Percentiles rank a stretch among this genome's conserved stretches.
These are phyloP conservation scores for Claviceps purpurea DNA, from an alignment of 2,329 filamentous ascomycete species.

Conservation along the genomic window DNA sequence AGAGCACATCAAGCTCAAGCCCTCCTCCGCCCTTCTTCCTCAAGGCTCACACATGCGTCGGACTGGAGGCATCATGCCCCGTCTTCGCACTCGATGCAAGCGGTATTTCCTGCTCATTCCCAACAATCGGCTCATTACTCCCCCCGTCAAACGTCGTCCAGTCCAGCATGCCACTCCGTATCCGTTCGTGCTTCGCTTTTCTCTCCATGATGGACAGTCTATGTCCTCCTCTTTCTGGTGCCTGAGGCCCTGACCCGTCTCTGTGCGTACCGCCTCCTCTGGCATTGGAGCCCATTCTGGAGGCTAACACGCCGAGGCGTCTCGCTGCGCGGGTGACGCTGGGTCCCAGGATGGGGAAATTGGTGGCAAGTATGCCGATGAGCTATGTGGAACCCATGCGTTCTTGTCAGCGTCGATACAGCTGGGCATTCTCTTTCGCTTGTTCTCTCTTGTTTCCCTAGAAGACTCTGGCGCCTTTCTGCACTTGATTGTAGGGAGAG, in stretches of 20 bases:
- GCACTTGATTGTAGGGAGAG: not conserved
- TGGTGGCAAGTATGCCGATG: constrained; percentile 29
- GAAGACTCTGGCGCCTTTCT: not conserved
- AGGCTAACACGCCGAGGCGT: constrained; percentile 21
- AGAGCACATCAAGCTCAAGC: too few relatives aligned
- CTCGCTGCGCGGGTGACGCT: not conserved
- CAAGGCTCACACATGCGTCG: too few relatives aligned
- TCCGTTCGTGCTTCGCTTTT: constrained; percentile 10
- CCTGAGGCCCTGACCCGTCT: not conserved
- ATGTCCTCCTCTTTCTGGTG: not conserved
- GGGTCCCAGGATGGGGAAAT: constrained; percentile 17
- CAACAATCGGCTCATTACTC: constrained; percentile 20
- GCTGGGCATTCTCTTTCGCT: not conserved
- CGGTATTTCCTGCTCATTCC: not conserved
- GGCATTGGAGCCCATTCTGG: not conserved
- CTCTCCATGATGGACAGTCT: constrained; percentile 1
- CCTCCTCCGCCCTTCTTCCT: too few relatives aligned
- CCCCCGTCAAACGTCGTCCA: constrained; percentile 13
- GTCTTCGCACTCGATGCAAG: not conserved
- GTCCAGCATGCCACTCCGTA: constrained; percentile 2
- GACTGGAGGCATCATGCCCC: not conserved
- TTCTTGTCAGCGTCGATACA: not conserved
- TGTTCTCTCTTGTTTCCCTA: not conserved
- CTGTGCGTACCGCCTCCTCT: not conserved
- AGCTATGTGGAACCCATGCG: constrained; percentile 16